A percentile compares a stretch with the other conserved stretches of the same genome.
phyloP scores from a whole-genome alignment of 116 monocot species.

The Papilionanthe hybrid region DNA sequence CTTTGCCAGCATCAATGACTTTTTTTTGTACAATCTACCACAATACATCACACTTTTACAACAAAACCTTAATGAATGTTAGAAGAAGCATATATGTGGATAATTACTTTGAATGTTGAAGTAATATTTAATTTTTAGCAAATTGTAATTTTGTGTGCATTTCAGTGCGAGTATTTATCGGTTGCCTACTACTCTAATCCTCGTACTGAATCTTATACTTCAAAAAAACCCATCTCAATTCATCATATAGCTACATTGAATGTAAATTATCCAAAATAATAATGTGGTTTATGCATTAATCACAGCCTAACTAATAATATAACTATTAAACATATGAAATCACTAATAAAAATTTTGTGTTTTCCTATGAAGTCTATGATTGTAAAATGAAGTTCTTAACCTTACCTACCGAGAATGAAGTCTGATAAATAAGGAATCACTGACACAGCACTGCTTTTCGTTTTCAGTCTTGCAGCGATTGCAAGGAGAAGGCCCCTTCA shows the following conservation, averaged over 20 bases:
- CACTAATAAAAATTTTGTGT: no score
- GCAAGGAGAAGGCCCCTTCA: slow-evolving; percentile 70
- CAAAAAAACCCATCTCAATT: no score
- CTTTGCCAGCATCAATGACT: neutral
- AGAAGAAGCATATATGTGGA: neutral
- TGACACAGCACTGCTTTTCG: neutral
- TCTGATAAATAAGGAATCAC: neutral
- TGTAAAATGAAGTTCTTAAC: no score
- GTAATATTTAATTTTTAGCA: neutral
- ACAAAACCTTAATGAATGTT: neutral
- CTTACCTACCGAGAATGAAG: no score
- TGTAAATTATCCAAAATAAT: no score
- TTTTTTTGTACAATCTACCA: neutral
- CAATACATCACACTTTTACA: neutral
- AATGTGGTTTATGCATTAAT: no score
- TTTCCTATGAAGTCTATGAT: no score
- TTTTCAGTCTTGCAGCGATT: slow-evolving; percentile 80
- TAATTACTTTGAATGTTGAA: neutral
- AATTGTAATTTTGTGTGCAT: neutral
- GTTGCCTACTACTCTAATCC: neutral
- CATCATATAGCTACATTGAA: neutral
- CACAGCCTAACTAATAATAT: no score
- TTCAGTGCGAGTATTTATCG: neutral
- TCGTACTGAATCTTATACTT: neutral
- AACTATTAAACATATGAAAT: no score